Evolutionary conservation across 495 filamentous ascomycete species (phyloP).

Genomic region (Pyronema omphalodes): DNA sequence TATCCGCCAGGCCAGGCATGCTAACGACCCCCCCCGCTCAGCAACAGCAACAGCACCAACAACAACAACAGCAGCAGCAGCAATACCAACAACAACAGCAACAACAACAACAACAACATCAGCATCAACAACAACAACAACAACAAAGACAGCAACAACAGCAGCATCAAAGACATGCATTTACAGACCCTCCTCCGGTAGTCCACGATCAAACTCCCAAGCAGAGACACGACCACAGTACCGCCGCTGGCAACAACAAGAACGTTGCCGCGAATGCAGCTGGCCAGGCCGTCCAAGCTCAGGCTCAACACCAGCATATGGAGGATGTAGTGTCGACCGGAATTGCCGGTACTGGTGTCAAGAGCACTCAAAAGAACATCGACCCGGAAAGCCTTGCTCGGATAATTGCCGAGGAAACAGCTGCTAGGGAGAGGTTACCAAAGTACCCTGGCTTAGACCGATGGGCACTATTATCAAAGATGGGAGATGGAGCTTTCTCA

Average conservation of each 20-base stretch:
- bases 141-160: slow-evolving; percentile 33
- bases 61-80: slow-evolving; percentile 31
- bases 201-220: slow-evolving; percentile 10
- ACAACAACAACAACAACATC: slow-evolving; percentile 30
- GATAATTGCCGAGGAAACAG: slow-evolving; percentile 80
- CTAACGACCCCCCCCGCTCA: slow-evolving; percentile 31
- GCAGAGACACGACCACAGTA: slow-evolving; percentile 34
- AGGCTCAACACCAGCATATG: slow-evolving; percentile 31
- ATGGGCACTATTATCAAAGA: slow-evolving; percentile 84
- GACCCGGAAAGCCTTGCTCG: slow-evolving; percentile 55
- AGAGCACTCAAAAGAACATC: slow-evolving; percentile 35
- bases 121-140: slow-evolving; percentile 25
- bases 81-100: slow-evolving; percentile 35
- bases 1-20: slow-evolving; percentile 77
- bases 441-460: slow-evolving; percentile 81
- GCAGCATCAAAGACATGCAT: slow-evolving; percentile 39
- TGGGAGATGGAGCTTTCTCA: slow-evolving; percentile 98
- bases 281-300: slow-evolving; percentile 37
- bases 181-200: slow-evolving; percentile 28
- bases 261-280: slow-evolving; percentile 49
- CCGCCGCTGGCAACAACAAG: slow-evolving; percentile 36
- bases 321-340: slow-evolving; percentile 10
- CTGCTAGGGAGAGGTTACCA: slow-evolving; percentile 66
- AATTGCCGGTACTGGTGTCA: slow-evolving; percentile 11
- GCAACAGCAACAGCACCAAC: too few species aligned